Base-by-base conservation (phyloP, 202 grass and related monocot species). In the Carex sylvatica region DNA sequence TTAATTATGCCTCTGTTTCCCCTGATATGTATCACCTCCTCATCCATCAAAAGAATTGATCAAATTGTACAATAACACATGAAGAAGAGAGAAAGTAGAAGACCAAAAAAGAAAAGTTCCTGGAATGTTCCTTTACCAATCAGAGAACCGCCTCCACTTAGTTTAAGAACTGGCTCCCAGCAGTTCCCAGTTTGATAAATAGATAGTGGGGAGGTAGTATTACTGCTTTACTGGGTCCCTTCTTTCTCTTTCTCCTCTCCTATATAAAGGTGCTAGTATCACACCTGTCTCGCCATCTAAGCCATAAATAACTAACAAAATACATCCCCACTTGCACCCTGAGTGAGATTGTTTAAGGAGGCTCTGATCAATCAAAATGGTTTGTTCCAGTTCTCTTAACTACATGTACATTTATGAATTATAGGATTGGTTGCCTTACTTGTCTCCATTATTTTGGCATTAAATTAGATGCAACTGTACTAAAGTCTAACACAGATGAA, bases 241-340 rank as follows among this genome's bases (percentile, higher is more conserved):
- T 10, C 15, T 77, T 35, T 77, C 15, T 52, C 74, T 59, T 13
- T 52, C 35, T 40, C 80, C 18, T 82, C 70, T 64, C 64, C 64
- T 82, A 82, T 82, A 82, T 82, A 70, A 82, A 38, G 79, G 16
- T 52, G 16, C 14, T 40, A 49, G 46, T 49, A 33, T 77, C 55
- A 55, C 52, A n/a, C 18, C 53, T 38, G 1, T 51, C 70, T 78
- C 74, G 4, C 52, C 74, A 60, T 60, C 74, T 59, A 60, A 78
- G 74, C 8, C 30, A 60, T 9, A 78, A 73, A 78, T 33, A 31
- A 22, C 52, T 38, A 31, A 59, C 2, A 59, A 38, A 58, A 55
- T 5, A 19, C 13, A 35, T 60, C 2, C 12, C 5, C 30, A 60
- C 53, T 59, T 77, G 16, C 6, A 10, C 22, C 49, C 31, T 51